Evolutionary conservation across 2,329 filamentous ascomycete genomes (phyloP).

Genomic region (Cryphonectria carpinicola): DNA sequence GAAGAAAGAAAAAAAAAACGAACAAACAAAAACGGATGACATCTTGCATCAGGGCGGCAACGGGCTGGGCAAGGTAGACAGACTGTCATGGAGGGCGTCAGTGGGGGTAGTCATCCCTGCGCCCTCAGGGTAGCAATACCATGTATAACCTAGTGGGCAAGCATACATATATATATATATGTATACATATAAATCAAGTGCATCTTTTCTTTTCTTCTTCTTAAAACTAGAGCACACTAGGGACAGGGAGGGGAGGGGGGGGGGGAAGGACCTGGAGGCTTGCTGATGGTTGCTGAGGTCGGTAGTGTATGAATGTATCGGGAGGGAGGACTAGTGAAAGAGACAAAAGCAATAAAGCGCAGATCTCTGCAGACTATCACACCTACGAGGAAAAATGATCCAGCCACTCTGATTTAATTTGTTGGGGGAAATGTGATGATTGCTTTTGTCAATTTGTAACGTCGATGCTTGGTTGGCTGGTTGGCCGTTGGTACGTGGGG

Average conservation of each 20-base stretch:
- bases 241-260: no score
- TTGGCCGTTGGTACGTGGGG: neutral
- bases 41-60: slow-evolving; percentile 6
- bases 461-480: neutral
- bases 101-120: slow-evolving; percentile 25
- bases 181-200: slow-evolving; percentile 18
- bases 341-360: no score
- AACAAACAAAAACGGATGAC: neutral
- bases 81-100: slow-evolving; percentile 22
- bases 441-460: neutral
- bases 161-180: neutral
- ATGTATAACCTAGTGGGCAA: slow-evolving; percentile 29
- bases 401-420: no score
- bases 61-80: slow-evolving; percentile 18
- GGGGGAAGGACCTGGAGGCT: neutral
- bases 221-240: neutral
- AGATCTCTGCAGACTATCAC: neutral
- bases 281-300: no score
- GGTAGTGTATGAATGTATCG: neutral
- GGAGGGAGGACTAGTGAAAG: no score
- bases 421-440: no score
- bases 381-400: neutral
- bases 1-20: neutral
- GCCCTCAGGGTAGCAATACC: slow-evolving; percentile 27
- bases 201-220: slow-evolving; percentile 5